A percentile compares a stretch with the other conserved stretches of the same genome.
These are phyloP conservation scores for Capronia americana DNA, from an alignment of 2,329 filamentous ascomycete species.

Conservation along the genomic window DNA sequence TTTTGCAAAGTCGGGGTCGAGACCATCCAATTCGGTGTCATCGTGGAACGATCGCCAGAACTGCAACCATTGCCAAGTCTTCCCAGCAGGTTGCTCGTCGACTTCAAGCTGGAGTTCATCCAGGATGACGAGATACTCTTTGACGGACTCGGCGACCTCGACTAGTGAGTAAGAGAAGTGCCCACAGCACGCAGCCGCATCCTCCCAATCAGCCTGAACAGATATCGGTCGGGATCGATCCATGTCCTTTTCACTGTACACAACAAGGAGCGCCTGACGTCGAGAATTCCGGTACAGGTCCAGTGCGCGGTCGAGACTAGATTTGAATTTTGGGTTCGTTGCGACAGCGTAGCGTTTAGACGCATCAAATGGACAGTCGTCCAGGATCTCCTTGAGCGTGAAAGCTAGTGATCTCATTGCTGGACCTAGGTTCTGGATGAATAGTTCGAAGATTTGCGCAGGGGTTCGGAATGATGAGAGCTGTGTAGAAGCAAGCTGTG, in stretches of 20 bases:
- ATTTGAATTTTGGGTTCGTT: slow-evolving; percentile 79
- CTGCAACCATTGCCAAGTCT: slow-evolving; percentile 83
- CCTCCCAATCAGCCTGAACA: slow-evolving; percentile 90
- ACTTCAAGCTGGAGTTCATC: slow-evolving; percentile 78
- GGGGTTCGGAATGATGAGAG: slow-evolving; percentile 61
- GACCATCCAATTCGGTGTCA: slow-evolving; percentile 41
- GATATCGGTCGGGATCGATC: slow-evolving; percentile 71
- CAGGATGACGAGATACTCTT: slow-evolving; percentile 79
- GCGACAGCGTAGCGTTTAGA: slow-evolving; percentile 71
- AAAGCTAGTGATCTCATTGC: slow-evolving; percentile 96
- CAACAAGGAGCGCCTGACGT: slow-evolving; percentile 73
- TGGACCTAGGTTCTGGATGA: slow-evolving; percentile 86
- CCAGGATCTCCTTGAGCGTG: slow-evolving; percentile 85
- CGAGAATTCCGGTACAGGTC: slow-evolving; percentile 78
- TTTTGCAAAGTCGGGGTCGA: slow-evolving; percentile 28
- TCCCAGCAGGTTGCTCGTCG: slow-evolving; percentile 65
- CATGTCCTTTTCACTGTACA: slow-evolving; percentile 82
- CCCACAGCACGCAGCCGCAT: slow-evolving; percentile 95
- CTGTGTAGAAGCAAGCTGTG: slow-evolving; percentile 51
- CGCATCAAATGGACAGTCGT: slow-evolving; percentile 80
- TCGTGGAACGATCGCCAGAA: slow-evolving; percentile 65
- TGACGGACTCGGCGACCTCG: slow-evolving; percentile 89
- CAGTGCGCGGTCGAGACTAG: slow-evolving; percentile 81
- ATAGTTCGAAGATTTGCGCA: slow-evolving; percentile 87
- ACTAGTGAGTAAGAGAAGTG: slow-evolving; percentile 93